Conservation (phyloP, 805 yeast species). For the Wickerhamiella nectarea region DNA sequence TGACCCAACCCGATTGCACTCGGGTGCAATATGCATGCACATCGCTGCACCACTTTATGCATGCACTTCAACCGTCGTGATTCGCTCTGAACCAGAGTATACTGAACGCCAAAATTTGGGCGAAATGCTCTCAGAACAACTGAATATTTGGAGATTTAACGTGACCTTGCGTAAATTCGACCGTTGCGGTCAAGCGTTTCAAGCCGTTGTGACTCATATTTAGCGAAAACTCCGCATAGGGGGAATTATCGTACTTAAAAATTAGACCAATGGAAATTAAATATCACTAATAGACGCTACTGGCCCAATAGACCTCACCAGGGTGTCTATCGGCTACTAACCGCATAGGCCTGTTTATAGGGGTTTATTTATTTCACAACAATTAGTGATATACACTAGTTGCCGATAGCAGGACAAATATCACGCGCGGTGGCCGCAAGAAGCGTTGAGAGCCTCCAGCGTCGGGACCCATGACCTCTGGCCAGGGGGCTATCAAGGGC, state of each 20-base stretch:
- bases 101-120: background rate
- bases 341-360: background rate
- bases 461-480: too few relatives aligned
- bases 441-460: too few relatives aligned
- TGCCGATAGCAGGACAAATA: background rate
- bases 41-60: background rate
- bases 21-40: background rate
- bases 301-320: background rate
- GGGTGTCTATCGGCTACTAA: background rate
- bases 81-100: too few relatives aligned
- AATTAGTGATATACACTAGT: background rate
- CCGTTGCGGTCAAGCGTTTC: background rate
- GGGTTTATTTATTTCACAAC: background rate
- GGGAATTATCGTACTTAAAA: background rate
- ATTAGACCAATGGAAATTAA: background rate
- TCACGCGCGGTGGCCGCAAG: too few relatives aligned
- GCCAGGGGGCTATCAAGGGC: too few relatives aligned
- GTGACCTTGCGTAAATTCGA: background rate
- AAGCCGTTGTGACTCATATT: background rate
- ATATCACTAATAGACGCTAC: background rate
- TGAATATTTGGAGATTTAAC: too few relatives aligned
- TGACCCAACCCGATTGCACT: background rate
- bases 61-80: too few relatives aligned
- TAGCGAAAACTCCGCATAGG: background rate
- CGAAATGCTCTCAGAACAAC: too few relatives aligned